Evolutionary conservation across 2,329 filamentous ascomycete genomes (phyloP), one percentile per base, ranked within the genome.

Genomic region (Sclerotinia borealis): DNA sequence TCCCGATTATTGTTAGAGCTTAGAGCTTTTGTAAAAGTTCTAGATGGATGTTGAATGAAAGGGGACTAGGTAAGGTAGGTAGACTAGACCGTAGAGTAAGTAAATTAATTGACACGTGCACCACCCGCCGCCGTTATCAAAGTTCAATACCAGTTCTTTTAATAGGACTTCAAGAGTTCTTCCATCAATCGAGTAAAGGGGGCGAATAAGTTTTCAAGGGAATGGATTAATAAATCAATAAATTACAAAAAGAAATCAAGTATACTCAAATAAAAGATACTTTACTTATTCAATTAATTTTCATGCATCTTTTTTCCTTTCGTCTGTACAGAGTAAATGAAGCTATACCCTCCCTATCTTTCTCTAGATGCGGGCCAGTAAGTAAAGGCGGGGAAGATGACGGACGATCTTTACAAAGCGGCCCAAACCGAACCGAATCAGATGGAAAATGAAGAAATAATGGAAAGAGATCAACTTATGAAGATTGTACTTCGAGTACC

Each of bases 31-130:
- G 11, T 6, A 3, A 36, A 36, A 51, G 50, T 54, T 39, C 50
- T 54, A 54, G 51, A 54, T 39, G 51, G 51, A 54, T 39, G 51
- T 54, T 54, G 8, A 54, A 54, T 27, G 29, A 54, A 54, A 54
- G 25, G 19, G 34, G 51, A 54, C 22, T 37, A 37, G 15, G 4
- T 8, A 50, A 34, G 2, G 2, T 39, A 39, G 11, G 11, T 39
- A 39, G 37, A 39, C 13, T 39, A n/a, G n/a, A 39, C 27, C 15
- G 47, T n/a, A 49, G 17, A n/a, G 31, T 37, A 52, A 31, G 31
- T 52, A 36, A 49, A 29, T 47, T n/a, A 25, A 54, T 19, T 39
- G 51, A 54, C 51, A 54, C 34, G 51, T 54, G 51, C 34, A 54
- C 34, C 36, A 7, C 22, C 34, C 27, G 17, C n/a, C n/a, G n/a